Evolutionary conservation across 441 rosid species (phyloP).

Genomic region (Theobroma grandiflorum): DNA sequence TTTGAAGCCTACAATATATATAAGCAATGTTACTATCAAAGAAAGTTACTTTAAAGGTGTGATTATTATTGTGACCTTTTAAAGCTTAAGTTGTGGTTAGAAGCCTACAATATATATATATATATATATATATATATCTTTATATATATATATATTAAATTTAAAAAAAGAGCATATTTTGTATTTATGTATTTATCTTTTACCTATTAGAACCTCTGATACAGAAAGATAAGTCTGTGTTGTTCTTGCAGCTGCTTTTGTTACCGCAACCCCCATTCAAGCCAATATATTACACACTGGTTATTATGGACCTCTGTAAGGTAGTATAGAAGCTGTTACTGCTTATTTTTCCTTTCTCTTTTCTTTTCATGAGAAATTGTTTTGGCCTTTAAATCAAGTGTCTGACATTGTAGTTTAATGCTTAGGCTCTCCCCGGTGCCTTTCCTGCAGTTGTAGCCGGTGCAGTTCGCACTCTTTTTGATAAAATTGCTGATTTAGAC

Average conservation of each 20-base stretch:
- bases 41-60: not conserved
- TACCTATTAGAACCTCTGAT: slow-evolving; percentile 27
- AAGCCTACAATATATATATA: not conserved
- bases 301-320: slow-evolving; percentile 99
- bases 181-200: slow-evolving; percentile 14
- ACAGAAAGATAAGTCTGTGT: slow-evolving; percentile 18
- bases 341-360: not conserved
- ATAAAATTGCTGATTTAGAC: slow-evolving; percentile 90
- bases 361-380: not conserved
- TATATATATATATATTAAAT: too few relatives aligned
- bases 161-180: not conserved
- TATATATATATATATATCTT: too few relatives aligned
- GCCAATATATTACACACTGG: slow-evolving; percentile 91
- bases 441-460: slow-evolving; percentile 99
- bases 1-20: not conserved
- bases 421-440: slow-evolving; percentile 99
- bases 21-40: not conserved
- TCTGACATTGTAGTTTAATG: slow-evolving; percentile 42
- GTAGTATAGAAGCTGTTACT: slow-evolving; percentile 45
- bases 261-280: slow-evolving; percentile 96
- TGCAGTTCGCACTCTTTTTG: slow-evolving; percentile 98
- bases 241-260: slow-evolving; percentile 78
- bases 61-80: not conserved
- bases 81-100: not conserved
- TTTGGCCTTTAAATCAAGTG: slow-evolving; percentile 21